Conservation (phyloP, 2,329 filamentous ascomycete species). For the Aspergillus sp. region DNA sequence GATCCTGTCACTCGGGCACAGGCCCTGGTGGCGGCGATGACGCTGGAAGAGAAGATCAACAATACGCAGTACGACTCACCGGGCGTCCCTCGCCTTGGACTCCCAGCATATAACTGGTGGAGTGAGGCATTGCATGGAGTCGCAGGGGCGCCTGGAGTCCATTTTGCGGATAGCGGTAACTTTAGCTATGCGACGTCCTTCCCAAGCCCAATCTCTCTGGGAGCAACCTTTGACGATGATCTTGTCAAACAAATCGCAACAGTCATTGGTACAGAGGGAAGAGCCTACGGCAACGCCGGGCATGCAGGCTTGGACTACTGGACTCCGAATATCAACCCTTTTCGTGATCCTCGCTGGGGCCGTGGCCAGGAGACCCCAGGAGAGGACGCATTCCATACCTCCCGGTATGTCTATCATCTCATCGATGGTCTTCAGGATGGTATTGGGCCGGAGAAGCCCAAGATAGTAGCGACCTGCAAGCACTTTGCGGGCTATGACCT, state of each 20-base stretch:
- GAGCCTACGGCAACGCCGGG: slow-evolving; percentile 60
- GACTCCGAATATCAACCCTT: slow-evolving; percentile 65
- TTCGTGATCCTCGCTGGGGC: slow-evolving; percentile 60
- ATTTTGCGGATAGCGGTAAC: slow-evolving; percentile 49
- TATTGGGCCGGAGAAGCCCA: slow-evolving; percentile 21
- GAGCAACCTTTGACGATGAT: slow-evolving; percentile 61
- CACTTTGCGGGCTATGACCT: slow-evolving; percentile 57
- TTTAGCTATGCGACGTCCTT: slow-evolving; percentile 62
- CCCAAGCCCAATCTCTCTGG: slow-evolving; percentile 59
- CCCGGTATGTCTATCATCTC: slow-evolving; percentile 14
- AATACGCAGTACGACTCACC: slow-evolving; percentile 44
- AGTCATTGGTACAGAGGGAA: slow-evolving; percentile 54
- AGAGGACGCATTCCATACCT: slow-evolving; percentile 45
- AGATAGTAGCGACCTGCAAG: slow-evolving; percentile 56
- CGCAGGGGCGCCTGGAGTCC: slow-evolving; percentile 47
- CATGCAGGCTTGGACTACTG: slow-evolving; percentile 29
- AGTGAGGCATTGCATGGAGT: slow-evolving; percentile 62
- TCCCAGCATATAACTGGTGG: slow-evolving; percentile 61
- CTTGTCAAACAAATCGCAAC: slow-evolving; percentile 54
- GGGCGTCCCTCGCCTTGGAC: slow-evolving; percentile 53
- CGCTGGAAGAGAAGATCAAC: slow-evolving; percentile 53
- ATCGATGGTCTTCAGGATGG: slow-evolving; percentile 47
- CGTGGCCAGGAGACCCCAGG: slow-evolving; percentile 58
- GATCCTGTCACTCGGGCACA: slow-evolving; percentile 36
- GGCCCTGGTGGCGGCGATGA: slow-evolving; percentile 45